phyloP scores from a whole-genome alignment of 805 yeast species.

The Clavispora phyllophila region DNA sequence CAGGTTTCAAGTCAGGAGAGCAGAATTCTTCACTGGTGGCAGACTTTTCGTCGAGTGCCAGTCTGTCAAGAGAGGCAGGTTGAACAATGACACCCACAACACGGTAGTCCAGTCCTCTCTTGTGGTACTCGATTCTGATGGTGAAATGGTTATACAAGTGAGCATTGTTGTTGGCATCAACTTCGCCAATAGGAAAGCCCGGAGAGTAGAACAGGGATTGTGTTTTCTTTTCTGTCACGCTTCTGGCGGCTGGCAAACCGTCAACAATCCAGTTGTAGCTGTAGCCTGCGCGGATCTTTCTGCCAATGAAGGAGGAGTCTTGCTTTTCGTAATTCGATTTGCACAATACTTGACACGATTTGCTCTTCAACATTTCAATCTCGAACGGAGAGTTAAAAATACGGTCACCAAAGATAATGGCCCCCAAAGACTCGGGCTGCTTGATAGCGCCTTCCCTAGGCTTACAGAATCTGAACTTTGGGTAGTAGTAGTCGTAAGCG shows the following conservation, averaged over 20 bases:
- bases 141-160: constrained; percentile 79
- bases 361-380: constrained; percentile 69
- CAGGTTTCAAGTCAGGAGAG: constrained; percentile 30
- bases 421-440: constrained; percentile 87
- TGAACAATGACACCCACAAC: constrained; percentile 86
- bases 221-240: constrained; percentile 53
- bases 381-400: constrained; percentile 89
- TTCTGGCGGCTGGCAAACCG: constrained; percentile 87
- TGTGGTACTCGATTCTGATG: constrained; percentile 76
- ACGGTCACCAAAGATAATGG: constrained; percentile 92
- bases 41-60: constrained; percentile 15
- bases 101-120: constrained; percentile 64
- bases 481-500: constrained; percentile 80
- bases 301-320: constrained; percentile 72
- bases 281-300: constrained; percentile 77
- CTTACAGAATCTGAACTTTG: constrained; percentile 75
- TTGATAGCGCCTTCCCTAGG: constrained; percentile 64
- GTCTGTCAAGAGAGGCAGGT: constrained; percentile 54
- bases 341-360: constrained; percentile 68
- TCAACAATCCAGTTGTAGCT: constrained; percentile 90
- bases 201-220: constrained; percentile 62
- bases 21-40: constrained; percentile 27
- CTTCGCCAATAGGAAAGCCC: constrained; percentile 76
- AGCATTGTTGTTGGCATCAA: constrained; percentile 51
- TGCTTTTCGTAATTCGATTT: constrained; percentile 50